Conservation (phyloP, 2,329 filamentous ascomycete species). For the Colletotrichum truncatum region DNA sequence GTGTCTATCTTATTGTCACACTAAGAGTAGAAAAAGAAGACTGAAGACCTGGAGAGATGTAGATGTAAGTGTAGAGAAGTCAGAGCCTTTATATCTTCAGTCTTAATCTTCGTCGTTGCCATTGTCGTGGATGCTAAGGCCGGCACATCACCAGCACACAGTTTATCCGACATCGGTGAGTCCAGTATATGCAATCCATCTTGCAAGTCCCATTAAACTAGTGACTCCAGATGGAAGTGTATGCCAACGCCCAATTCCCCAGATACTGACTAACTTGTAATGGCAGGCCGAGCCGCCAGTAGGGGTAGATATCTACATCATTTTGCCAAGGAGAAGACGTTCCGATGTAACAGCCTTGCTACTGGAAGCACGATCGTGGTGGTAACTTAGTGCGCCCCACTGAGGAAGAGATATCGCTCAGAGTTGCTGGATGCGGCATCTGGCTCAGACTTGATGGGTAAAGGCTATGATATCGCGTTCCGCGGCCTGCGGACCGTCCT, state of each 20-base stretch:
- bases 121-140: too few relatives aligned
- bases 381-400: too few relatives aligned
- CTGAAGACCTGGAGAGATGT: too few relatives aligned
- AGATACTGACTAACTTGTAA: background rate
- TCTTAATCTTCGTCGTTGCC: too few relatives aligned
- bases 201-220: background rate
- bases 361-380: background rate
- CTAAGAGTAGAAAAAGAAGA: background rate
- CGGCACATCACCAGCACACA: too few relatives aligned
- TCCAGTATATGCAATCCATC: too few relatives aligned
- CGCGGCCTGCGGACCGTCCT: background rate
- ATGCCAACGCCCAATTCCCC: background rate
- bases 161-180: too few relatives aligned
- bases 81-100: too few relatives aligned
- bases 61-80: too few relatives aligned
- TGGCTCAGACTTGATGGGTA: background rate
- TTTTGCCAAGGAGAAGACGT: background rate
- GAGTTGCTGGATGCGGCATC: background rate
- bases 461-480: conserved; percentile 4
- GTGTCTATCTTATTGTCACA: background rate
- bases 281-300: background rate
- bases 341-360: background rate
- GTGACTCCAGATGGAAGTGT: background rate
- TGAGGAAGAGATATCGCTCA: background rate
- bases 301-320: background rate